A percentile compares a stretch with the other conserved stretches of the same genome.
Evolutionary conservation across 1,284 basidiomycete genomes (phyloP).

Genomic region (Microbotryum saponariae): DNA sequence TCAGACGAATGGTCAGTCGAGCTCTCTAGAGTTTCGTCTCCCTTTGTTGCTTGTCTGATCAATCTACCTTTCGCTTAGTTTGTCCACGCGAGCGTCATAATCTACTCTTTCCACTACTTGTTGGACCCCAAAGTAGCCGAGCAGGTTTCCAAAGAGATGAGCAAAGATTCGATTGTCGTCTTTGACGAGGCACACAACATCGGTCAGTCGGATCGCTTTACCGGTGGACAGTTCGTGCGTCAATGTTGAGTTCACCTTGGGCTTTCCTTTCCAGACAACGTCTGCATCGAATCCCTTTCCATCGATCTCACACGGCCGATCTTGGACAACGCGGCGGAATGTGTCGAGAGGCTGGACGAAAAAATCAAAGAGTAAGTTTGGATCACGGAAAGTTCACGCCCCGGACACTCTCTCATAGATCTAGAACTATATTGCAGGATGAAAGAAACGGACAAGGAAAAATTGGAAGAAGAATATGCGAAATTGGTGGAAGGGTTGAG

Average conservation of each 20-base stretch:
- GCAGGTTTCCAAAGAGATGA: conserved; percentile 95
- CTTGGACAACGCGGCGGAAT: conserved; percentile 88
- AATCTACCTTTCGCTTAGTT: conserved; percentile 53
- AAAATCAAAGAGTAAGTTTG: conserved; percentile 79
- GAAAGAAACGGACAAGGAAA: conserved; percentile 84
- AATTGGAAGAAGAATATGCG: conserved; percentile 95
- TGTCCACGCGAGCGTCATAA: conserved; percentile 90
- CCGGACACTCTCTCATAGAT: no score
- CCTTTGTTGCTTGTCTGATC: neutral
- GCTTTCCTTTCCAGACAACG: conserved; percentile 61
- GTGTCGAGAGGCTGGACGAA: conserved; percentile 77
- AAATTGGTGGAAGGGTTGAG: conserved; percentile 92
- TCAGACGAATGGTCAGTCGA: conserved; percentile 78
- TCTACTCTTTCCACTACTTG: conserved; percentile 98
- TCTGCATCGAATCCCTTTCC: conserved; percentile 96
- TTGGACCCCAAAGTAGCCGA: conserved; percentile 99
- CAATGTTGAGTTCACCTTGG: neutral
- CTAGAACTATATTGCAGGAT: conserved; percentile 53
- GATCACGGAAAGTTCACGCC: no score
- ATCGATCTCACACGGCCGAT: conserved; percentile 98
- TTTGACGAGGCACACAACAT: conserved; percentile 99
- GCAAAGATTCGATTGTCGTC: conserved; percentile 95
- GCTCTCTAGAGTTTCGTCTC: no score
- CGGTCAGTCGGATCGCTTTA: conserved; percentile 49
- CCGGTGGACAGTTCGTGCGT: neutral